phyloP scores from a whole-genome alignment of 345 rosid genomes.

The Salix exigua region DNA sequence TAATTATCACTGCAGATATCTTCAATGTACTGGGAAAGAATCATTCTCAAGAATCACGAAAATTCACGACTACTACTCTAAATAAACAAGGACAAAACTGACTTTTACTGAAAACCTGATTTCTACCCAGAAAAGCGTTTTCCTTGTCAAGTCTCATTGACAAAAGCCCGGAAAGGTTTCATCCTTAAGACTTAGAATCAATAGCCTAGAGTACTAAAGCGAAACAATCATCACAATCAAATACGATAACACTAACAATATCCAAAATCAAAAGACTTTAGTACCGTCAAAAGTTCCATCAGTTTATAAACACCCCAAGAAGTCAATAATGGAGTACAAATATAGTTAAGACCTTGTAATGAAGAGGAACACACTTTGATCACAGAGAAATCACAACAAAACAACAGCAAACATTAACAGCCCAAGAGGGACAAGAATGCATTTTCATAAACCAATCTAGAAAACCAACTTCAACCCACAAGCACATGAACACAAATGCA shows the following conservation, averaged over 20 bases:
- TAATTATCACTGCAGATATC: not conserved
- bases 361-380: not conserved
- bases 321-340: not conserved
- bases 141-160: not conserved
- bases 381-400: not conserved
- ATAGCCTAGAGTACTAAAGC: not conserved
- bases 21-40: not conserved
- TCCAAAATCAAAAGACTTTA: conserved; percentile 8
- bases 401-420: not conserved
- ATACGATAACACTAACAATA: not conserved
- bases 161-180: not conserved
- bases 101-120: not conserved
- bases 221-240: not conserved
- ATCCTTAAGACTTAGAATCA: not conserved
- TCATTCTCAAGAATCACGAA: not conserved
- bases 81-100: not conserved
- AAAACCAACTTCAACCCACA: not conserved
- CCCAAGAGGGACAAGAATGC: not conserved
- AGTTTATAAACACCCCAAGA: not conserved
- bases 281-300: not conserved
- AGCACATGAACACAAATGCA: not conserved
- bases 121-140: not conserved
- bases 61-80: not conserved
- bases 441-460: not conserved
- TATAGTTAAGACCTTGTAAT: not conserved